phyloP scores from a whole-genome alignment of 2,329 filamentous ascomycete species.

The Xylaria sp. region DNA sequence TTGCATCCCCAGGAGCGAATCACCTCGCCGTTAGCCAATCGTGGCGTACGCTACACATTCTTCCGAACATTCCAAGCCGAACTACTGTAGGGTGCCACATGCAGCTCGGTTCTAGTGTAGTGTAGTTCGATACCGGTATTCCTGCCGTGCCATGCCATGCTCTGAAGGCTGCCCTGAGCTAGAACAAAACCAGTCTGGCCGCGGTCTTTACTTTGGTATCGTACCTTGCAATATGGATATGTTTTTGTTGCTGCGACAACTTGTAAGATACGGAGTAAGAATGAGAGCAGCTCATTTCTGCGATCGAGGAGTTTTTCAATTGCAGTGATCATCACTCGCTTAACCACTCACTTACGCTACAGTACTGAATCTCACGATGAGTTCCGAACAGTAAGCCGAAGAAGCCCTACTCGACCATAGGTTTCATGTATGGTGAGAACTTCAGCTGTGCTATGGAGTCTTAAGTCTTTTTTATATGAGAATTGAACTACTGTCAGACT shows the following conservation, averaged over 20 bases:
- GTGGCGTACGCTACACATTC: slow-evolving; percentile 29
- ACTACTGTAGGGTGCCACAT: slow-evolving; percentile 2
- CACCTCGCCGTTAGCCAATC: slow-evolving; percentile 40
- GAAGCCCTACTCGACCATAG: background rate
- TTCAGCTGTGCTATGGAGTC: background rate
- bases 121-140: background rate
- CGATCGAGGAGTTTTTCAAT: background rate
- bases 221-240: background rate
- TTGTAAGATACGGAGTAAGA: background rate
- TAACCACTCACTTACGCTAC: background rate
- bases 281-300: background rate
- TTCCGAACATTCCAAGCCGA: slow-evolving; percentile 35
- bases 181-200: slow-evolving; percentile 1
- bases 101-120: slow-evolving; percentile 3
- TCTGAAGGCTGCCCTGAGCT: slow-evolving; percentile 9
- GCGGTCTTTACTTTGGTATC: background rate
- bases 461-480: background rate
- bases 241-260: slow-evolving; percentile 30
- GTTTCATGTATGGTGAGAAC: background rate
- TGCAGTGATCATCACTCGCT: background rate
- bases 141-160: slow-evolving; percentile 1
- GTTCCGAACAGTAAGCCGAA: background rate
- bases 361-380: background rate
- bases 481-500: background rate
- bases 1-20: slow-evolving; percentile 26